Base-by-base conservation (phyloP, 1,284 basidiomycete species). In the Rhodotorula sp. region DNA sequence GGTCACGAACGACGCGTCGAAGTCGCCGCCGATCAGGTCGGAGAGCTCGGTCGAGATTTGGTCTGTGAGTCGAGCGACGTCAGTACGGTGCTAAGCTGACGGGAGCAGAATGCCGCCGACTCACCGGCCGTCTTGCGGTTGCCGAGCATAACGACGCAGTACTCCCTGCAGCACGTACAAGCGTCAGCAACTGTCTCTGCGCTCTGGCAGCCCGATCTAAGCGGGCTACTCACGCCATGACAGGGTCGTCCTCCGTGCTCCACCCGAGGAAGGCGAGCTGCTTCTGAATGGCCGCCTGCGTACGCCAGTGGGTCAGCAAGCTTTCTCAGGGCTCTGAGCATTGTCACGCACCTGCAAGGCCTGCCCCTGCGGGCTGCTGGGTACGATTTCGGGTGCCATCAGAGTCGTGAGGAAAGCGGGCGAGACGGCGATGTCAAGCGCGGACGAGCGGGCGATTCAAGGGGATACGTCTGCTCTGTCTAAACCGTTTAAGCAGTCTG, bases 141-240 rank as follows among this genome's bases (percentile, higher is more conserved):
- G 71, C 92, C 91, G 59, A 93, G 86, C 91, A 93, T 92, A 73
- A 93, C 92, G 30, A 90, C 90, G 71, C 92, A 91, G 78, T 91
- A 93, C 79, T 93, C 91, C 10, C 90, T 92, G 68, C 10, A 2
- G 3, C 1, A 8, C 5, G 6, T 32, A 15, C n/a, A 3, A 44
- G 27, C 13, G 34, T 64, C 48, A 60, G 53, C 39, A 13, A 19
- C 17, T 1, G 30, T 20, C 6, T 15, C 1, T 20, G 30, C 4
- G 20, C 9, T 19, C 36, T 24, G 19, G 19, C n/a, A 19, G 59
- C 1, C 13, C 24, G 29, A 51, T 15, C 39, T 44, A 62, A 20
- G n/a, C n/a, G 11, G 34, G 32, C 27, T 30, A 57, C 74, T 65
- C 32, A 76, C 71, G 71, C 74, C 69, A 77, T 92, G 74, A 91